Base-by-base conservation (phyloP, 768 basidiomycete species). In the Gelatoporia subvermispora region DNA sequence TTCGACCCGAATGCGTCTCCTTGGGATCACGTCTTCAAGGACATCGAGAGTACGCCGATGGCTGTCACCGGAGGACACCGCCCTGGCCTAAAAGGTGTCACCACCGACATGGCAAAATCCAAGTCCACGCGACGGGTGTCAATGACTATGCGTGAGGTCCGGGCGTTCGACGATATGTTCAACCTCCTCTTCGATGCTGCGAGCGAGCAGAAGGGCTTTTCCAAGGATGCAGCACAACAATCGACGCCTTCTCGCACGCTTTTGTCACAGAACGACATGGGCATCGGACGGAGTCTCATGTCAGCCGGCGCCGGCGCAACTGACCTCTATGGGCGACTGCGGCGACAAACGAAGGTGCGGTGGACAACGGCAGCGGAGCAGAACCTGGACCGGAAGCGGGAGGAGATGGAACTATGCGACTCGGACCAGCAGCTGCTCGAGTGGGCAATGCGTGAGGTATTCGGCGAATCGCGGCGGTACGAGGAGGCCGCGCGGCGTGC, bases 301-400 rank as follows among this genome's bases (percentile, higher is more conserved):
- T 20, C 11, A 17, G 43, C 15, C 35, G 50, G 1, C 58, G 49
- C 23, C 15, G 41, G 38, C 21, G 61, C 78, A 34, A 66, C 69
- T 22, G 80, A 83, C 46, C 58, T 87, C 15, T 78, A 84, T 50
- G 69, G 73, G 21, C 77, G 72, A 34, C 68, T 87, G 25, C 76
- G 79, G 17, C 71, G 73, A 16, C 75, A 75, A 41, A 71, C 77
- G 15, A 78, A 73, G 48, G 65, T 50, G 90, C 47, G 93, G 81
- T 0, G 90, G 82, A 61, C 95, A 92, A 63, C 94, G 91, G 50
- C 92, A 76, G 25, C 71, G 67, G 52, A 93, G 51, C 31, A 86
- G 60, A 55, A 77, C 74, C 68, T 89, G 84, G 37, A 85, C 83
- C 86, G 55, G 3, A 36, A 48, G 52, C 48, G 82, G 62, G 88